Evolutionary conservation across 495 filamentous ascomycete species (phyloP).

Genomic region (Cetradonia linearis): DNA sequence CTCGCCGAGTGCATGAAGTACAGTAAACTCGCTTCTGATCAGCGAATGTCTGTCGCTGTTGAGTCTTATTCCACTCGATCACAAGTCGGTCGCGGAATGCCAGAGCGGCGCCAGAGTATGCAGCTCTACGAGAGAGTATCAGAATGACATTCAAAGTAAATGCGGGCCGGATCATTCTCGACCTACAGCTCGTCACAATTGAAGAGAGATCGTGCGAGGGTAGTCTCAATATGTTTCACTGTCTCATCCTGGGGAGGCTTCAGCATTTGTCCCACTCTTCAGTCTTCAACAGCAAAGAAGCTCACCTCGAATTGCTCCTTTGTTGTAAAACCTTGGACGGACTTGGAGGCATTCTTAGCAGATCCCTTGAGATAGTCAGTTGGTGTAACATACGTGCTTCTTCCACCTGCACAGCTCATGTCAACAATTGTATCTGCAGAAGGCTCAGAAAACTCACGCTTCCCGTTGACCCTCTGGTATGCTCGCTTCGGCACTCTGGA

Average conservation of each 20-base stretch:
- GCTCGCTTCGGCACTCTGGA: conserved; percentile 80
- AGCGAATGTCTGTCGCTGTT: conserved; percentile 82
- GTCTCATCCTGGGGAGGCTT: conserved; percentile 51
- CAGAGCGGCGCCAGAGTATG: conserved; percentile 81
- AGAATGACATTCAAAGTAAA: background rate
- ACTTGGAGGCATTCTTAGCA: conserved; percentile 32
- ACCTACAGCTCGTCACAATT: conserved; percentile 83
- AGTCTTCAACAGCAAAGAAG: background rate
- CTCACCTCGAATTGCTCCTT: conserved; percentile 63
- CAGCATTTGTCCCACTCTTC: conserved; percentile 4
- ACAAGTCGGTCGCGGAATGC: conserved; percentile 89
- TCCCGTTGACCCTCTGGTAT: conserved; percentile 85
- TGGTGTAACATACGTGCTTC: conserved; percentile 49
- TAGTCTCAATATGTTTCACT: conserved; percentile 92
- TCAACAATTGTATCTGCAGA: conserved; percentile 7
- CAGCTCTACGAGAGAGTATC: conserved; percentile 45
- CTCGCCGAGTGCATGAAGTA: conserved; percentile 26
- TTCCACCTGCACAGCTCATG: conserved; percentile 50
- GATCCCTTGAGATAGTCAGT: background rate
- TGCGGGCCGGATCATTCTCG: background rate
- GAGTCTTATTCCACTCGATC: conserved; percentile 94
- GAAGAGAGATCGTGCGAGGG: conserved; percentile 88
- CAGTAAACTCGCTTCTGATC: conserved; percentile 93
- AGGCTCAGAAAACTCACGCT: conserved; percentile 43
- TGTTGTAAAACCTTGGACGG: conserved; percentile 57